Evolutionary conservation across 75 land plant genomes (phyloP).

Genomic region (Sequoiadendron giganteum): DNA sequence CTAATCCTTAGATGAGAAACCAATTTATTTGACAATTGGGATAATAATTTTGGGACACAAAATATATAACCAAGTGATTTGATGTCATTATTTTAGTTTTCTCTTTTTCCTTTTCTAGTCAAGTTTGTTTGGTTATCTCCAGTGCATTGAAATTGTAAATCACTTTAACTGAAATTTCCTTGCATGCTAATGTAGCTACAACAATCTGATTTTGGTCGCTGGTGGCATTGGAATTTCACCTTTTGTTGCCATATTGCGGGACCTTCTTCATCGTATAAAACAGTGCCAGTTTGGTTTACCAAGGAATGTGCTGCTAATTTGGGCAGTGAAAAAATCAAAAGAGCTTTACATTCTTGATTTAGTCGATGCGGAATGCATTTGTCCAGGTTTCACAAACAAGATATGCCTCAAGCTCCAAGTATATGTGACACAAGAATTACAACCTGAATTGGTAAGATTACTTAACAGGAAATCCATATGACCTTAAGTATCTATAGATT

Average conservation of each 20-base stretch:
- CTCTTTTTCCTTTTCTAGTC: not conserved
- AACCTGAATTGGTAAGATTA: constrained; percentile 21
- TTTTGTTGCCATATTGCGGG: constrained; percentile 69
- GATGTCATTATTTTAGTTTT: not conserved
- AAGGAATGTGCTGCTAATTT: constrained; percentile 56
- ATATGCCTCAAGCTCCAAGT: constrained; percentile 56
- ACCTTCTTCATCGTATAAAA: constrained; percentile 54
- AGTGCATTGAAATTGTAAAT: not conserved
- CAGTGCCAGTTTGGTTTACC: constrained; percentile 53
- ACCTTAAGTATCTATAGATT: constrained; percentile 9
- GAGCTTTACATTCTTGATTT: constrained; percentile 73
- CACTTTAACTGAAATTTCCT: not conserved
- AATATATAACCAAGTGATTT: not conserved
- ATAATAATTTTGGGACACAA: not conserved
- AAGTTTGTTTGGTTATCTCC: not conserved
- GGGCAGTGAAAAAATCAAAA: constrained; percentile 77
- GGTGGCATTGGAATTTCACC: constrained; percentile 96
- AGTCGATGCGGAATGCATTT: constrained; percentile 40
- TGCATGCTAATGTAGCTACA: constrained; percentile 46
- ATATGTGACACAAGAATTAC: constrained; percentile 37
- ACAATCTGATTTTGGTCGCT: constrained; percentile 72
- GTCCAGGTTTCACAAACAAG: constrained; percentile 43
- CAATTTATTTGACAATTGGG: too few relatives aligned
- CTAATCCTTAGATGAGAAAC: not conserved
- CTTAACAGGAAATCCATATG: constrained; percentile 6